Evolutionary conservation across 106 monocot species (phyloP).

Genomic region (Dactylorhiza incarnata): DNA sequence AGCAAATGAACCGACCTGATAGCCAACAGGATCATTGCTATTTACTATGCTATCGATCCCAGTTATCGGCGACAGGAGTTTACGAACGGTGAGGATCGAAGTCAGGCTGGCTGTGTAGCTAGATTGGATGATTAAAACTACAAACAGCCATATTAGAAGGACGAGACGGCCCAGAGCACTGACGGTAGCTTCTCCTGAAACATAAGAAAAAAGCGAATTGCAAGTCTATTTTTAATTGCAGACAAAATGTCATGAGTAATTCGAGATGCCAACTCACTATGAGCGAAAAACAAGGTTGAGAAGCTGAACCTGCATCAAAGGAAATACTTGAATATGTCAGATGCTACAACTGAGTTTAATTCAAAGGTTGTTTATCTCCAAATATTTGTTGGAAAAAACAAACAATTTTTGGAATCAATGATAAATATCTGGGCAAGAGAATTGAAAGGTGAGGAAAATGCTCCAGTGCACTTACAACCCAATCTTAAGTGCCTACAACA

Average conservation of each 20-base stretch:
- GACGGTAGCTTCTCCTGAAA: slow-evolving; percentile 41
- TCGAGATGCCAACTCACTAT: slow-evolving; percentile 50
- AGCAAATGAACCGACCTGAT: slow-evolving; percentile 73
- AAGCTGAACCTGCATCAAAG: slow-evolving; percentile 69
- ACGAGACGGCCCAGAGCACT: slow-evolving; percentile 48
- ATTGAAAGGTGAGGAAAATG: neutral
- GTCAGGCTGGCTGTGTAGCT: slow-evolving; percentile 75
- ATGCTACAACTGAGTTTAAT: neutral
- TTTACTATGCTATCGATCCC: slow-evolving; percentile 54
- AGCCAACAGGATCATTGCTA: slow-evolving; percentile 64
- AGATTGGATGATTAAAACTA: slow-evolving; percentile 57
- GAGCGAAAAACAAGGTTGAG: slow-evolving; percentile 75
- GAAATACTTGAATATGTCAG: neutral
- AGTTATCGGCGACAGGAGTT: slow-evolving; percentile 45
- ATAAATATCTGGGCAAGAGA: neutral
- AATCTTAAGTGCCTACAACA: neutral
- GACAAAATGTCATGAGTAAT: neutral
- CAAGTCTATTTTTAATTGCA: neutral
- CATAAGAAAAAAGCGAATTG: neutral
- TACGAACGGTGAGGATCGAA: slow-evolving; percentile 59
- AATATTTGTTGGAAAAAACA: neutral
- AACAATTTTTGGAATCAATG: neutral
- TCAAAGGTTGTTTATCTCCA: neutral
- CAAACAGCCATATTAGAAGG: slow-evolving; percentile 64
- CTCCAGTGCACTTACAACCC: neutral